phyloP scores from a whole-genome alignment of 2,329 filamentous ascomycete genomes.

The Sphaerulina vaccinii region DNA sequence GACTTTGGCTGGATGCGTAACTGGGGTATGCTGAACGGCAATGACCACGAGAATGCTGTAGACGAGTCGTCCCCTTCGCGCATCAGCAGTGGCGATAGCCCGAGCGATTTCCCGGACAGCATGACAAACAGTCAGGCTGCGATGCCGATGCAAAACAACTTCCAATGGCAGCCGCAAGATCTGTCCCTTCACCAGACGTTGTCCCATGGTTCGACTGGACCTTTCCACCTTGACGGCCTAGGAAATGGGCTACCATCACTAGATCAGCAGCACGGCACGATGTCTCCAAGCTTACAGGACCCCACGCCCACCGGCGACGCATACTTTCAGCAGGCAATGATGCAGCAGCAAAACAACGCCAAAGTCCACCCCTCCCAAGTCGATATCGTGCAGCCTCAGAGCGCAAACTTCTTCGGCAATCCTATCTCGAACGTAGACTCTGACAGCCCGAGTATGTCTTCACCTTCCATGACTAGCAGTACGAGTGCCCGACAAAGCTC shows the following conservation, averaged over 20 bases:
- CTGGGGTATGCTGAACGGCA: conserved; percentile 65
- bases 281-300: conserved; percentile 72
- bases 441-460: conserved; percentile 61
- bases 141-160: conserved; percentile 29
- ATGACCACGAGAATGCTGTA: conserved; percentile 64
- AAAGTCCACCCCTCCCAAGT: conserved; percentile 21
- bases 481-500: conserved; percentile 60
- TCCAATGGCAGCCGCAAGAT: conserved; percentile 59
- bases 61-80: conserved; percentile 94
- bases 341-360: conserved; percentile 49
- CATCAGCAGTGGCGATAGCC: conserved; percentile 93
- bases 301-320: conserved; percentile 68
- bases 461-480: conserved; percentile 64
- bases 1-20: conserved; percentile 85
- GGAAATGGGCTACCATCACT: conserved; percentile 72
- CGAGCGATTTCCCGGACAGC: conserved; percentile 85
- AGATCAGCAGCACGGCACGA: conserved; percentile 66
- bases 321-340: conserved; percentile 70
- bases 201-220: conserved; percentile 59
- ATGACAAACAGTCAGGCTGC: conserved; percentile 71
- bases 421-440: conserved; percentile 64
- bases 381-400: conserved; percentile 37
- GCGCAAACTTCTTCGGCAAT: conserved; percentile 61
- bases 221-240: conserved; percentile 73
- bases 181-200: conserved; percentile 65